A percentile compares a stretch with the other conserved stretches of the same genome.
phyloP scores from a whole-genome alignment of 2,329 filamentous ascomycete genomes.

The Capronia epimyces region DNA sequence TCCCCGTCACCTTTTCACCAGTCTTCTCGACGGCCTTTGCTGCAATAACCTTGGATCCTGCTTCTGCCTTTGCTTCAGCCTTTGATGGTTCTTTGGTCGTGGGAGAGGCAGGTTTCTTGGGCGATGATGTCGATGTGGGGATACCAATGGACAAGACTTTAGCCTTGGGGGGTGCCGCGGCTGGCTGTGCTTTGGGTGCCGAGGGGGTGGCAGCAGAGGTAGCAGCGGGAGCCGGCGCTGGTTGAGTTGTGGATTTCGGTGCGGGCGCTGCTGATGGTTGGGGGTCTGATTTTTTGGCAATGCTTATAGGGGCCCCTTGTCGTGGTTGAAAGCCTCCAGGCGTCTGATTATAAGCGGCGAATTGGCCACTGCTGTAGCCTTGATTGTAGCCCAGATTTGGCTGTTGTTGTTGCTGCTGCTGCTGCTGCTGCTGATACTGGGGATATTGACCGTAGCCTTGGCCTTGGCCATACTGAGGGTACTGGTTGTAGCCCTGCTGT shows the following conservation, averaged over 20 bases:
- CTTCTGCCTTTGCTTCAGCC: conserved; percentile 52
- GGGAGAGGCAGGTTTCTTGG: conserved; percentile 44
- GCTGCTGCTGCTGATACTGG: conserved; percentile 6
- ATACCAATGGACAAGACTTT: conserved; percentile 70
- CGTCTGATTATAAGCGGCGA: conserved; percentile 40
- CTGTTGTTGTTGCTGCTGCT: conserved; percentile 36
- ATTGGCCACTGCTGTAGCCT: conserved; percentile 44
- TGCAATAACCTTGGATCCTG: conserved; percentile 74
- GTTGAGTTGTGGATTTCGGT: conserved; percentile 38
- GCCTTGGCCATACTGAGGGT: conserved; percentile 54
- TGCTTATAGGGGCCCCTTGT: conserved; percentile 43
- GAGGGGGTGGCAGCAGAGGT: conserved; percentile 33
- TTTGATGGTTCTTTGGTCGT: conserved; percentile 52
- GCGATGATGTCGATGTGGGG: conserved; percentile 31
- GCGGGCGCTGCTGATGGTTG: conserved; percentile 44
- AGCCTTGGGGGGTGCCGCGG: conserved; percentile 46
- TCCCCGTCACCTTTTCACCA: conserved; percentile 65
- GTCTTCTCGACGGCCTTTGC: conserved; percentile 89
- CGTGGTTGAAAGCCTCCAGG: conserved; percentile 37
- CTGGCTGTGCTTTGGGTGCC: conserved; percentile 17
- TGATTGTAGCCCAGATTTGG: conserved; percentile 39
- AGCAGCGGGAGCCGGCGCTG: conserved; percentile 41
- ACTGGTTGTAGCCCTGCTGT: conserved; percentile 50
- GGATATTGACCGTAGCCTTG: conserved; percentile 40
- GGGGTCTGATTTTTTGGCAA: conserved; percentile 40